Evolutionary conservation across 2,329 filamentous ascomycete genomes (phyloP), one percentile per base, ranked within the genome.

Genomic region (Alternaria angustiovoidea): DNA sequence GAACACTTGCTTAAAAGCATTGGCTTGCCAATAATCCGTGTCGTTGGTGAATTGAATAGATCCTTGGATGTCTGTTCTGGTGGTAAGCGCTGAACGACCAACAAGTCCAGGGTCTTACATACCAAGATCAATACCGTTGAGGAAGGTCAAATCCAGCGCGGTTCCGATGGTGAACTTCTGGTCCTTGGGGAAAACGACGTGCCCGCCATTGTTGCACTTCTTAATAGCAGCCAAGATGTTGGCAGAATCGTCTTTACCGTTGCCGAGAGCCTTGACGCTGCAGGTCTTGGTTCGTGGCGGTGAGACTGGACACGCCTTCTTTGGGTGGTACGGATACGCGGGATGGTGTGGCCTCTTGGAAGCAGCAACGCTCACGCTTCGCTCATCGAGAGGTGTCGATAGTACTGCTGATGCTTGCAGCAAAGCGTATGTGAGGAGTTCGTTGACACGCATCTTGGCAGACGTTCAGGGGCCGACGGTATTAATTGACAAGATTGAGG

Each of bases 1-100:
- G 78, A 87, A 92, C 6, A 79, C 80, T 26, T 88, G 87, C 56
- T 84, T 84, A 81, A 91, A 91, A 42, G 84, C 82, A 68, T 90
- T 83, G 8, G 81, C 82, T 63, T 88, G 83, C 89, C 89, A 91
- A 76, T 91, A 91, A 65, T 87, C 83, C 2, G 88, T 88, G 71
- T 92, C 87, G 51, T 88, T 84, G 56, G 85, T 86, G 78, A 91
- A 91, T 57, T 85, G 80, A 20, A 91, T 82, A 22, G 83, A 83
- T 22, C 87, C 88, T 68, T 85, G 83, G 61, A 88, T 84, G 63
- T 87, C 85, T 86, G 58, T 6, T 11, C 2, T 5, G 2, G 14
- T 1, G 2, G 30, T 74, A 46, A 72, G 59, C 1, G 18, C 1
- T 20, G 14, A 4, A 24, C 8, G 1, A 9, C 4, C 2, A 5